phyloP scores from a whole-genome alignment of 1,284 basidiomycete genomes.

The Sanguinoderma infundibulare region DNA sequence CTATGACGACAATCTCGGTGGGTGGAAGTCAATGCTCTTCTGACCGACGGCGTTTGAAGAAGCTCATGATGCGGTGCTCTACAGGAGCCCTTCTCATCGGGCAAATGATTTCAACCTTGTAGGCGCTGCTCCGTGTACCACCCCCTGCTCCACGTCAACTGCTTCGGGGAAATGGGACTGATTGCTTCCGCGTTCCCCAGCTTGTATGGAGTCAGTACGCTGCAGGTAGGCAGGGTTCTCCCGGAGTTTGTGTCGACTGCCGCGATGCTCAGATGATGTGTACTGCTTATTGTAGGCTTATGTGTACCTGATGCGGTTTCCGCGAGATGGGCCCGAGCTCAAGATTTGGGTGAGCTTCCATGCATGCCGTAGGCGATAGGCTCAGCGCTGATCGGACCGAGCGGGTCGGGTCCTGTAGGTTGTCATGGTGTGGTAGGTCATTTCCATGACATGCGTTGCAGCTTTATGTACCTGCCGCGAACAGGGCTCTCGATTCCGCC shows the following conservation, averaged over 20 bases:
- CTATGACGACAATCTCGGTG: conserved; percentile 26
- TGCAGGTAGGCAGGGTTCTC: conserved; percentile 20
- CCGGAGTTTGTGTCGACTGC: not conserved
- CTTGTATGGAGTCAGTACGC: conserved; percentile 26
- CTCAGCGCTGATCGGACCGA: not conserved
- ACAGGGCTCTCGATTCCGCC: conserved; percentile 20
- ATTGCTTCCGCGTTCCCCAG: conserved; percentile 3
- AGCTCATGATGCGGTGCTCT: not conserved
- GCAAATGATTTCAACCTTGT: conserved; percentile 28
- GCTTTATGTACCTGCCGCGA: not conserved
- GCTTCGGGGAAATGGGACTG: not conserved
- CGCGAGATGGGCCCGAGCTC: conserved; percentile 27
- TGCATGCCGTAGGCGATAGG: not conserved
- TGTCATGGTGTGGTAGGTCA: conserved; percentile 21
- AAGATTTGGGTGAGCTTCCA: conserved; percentile 22
- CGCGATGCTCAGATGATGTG: not conserved
- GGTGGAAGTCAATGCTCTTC: not conserved
- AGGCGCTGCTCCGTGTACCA: conserved; percentile 3
- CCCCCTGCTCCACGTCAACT: not conserved
- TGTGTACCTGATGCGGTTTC: conserved; percentile 28
- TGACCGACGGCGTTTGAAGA: not conserved
- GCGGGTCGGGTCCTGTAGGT: conserved; percentile 5
- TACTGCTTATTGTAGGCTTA: conserved; percentile 24
- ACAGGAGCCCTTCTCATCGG: conserved; percentile 27
- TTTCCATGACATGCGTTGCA: not conserved